These are phyloP conservation scores for Speleostelium caveatum DNA, from an alignment of 78 protist species.

Conservation along the genomic window DNA sequence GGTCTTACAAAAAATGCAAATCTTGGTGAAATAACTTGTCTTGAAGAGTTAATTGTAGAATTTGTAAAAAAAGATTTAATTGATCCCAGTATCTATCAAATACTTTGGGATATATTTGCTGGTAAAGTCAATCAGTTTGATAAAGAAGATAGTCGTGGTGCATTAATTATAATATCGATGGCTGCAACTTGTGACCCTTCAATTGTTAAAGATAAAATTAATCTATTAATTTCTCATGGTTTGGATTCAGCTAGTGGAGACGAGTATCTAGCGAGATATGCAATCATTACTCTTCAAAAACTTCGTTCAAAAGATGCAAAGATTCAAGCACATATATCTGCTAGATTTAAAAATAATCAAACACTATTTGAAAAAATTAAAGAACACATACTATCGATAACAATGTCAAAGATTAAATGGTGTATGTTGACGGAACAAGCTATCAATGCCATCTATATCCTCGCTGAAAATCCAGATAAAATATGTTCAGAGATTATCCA, in stretches of 20 bases:
- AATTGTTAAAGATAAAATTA: neutral
- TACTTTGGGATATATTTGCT: conserved; percentile 84
- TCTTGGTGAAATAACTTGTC: conserved; percentile 78
- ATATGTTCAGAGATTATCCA: neutral
- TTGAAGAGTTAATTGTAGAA: conserved; percentile 77
- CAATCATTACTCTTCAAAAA: conserved; percentile 70
- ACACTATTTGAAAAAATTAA: conserved; percentile 24
- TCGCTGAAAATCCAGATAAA: conserved; percentile 77
- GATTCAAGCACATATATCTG: too few relatives aligned
- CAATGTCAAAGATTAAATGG: conserved; percentile 26
- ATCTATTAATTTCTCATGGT: neutral
- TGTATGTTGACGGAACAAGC: conserved; percentile 75
- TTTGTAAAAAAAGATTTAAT: neutral
- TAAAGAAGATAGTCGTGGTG: conserved; percentile 53
- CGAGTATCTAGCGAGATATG: neutral
- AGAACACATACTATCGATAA: neutral
- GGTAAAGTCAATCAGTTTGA: neutral
- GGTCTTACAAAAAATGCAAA: conserved; percentile 38
- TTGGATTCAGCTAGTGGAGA: neutral
- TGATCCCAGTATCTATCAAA: conserved; percentile 1
- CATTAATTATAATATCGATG: conserved; percentile 53
- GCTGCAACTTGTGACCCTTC: neutral
- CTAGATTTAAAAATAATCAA: conserved; percentile 17
- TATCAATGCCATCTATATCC: conserved; percentile 53
- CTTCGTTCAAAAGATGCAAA: neutral